Percentiles rank a stretch among this genome's conserved stretches.
Conservation (phyloP, 257 asterid genomes). For the Capsicum chinense region DNA sequence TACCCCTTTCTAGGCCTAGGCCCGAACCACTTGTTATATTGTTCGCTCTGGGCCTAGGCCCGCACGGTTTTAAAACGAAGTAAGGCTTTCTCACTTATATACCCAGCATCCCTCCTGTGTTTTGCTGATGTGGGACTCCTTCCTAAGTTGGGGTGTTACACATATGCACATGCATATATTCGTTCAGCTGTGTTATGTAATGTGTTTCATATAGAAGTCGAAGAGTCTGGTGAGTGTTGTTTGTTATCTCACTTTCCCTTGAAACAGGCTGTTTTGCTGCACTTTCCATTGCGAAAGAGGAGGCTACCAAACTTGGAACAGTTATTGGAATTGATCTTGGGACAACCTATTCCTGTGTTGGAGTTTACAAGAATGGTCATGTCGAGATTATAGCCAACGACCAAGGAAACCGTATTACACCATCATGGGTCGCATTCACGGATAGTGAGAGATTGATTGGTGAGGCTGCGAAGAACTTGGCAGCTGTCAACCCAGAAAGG, state of each 20-base stretch:
- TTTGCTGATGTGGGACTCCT: too few species aligned
- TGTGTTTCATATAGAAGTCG: background rate
- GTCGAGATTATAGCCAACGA: conserved; percentile 95
- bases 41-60: too few species aligned
- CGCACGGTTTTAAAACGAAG: too few species aligned
- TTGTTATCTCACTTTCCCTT: conserved; percentile 1
- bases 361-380: conserved; percentile 93
- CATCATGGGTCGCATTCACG: conserved; percentile 96
- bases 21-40: too few species aligned
- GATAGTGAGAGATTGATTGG: conserved; percentile 88
- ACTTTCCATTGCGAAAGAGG: conserved; percentile 64
- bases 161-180: background rate
- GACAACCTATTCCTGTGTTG: conserved; percentile 95
- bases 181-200: background rate
- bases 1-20: too few species aligned
- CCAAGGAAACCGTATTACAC: conserved; percentile 94
- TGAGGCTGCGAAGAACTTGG: conserved; percentile 97
- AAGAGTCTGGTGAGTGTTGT: background rate
- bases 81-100: too few species aligned
- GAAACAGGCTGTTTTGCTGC: conserved; percentile 69
- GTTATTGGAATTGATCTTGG: conserved; percentile 96
- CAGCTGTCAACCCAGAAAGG: conserved; percentile 85
- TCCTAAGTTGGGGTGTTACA: too few species aligned
- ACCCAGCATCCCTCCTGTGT: too few species aligned
- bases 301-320: conserved; percentile 81